Percentiles rank a stretch among this genome's conserved stretches.
Evolutionary conservation across 192 early-diverging fungal genomes (phyloP).

Genomic region (Chytriomyces sp.): DNA sequence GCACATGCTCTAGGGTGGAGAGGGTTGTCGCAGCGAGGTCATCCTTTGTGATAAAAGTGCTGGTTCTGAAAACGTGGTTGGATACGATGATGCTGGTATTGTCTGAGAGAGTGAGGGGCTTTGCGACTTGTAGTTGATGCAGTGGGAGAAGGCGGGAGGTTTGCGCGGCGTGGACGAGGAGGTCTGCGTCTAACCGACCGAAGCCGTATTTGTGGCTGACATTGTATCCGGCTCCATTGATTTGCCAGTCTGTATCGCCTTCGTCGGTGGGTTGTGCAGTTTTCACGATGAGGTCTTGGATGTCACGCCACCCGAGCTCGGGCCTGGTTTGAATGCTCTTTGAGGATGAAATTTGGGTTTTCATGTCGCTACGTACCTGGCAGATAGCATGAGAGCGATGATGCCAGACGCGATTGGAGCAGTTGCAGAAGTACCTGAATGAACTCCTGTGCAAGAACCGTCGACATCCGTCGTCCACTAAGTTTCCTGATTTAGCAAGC

Average conservation of each 20-base stretch:
- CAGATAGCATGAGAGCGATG: slow-evolving; percentile 80
- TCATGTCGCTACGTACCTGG: slow-evolving; percentile 45
- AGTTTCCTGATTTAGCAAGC: not conserved
- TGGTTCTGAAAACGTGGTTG: not conserved
- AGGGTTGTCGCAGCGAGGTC: slow-evolving; percentile 30
- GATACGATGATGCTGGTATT: not conserved
- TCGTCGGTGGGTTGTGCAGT: slow-evolving; percentile 72
- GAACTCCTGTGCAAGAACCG: slow-evolving; percentile 70
- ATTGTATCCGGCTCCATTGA: slow-evolving; percentile 67
- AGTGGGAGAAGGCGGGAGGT: slow-evolving; percentile 51
- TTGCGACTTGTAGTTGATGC: slow-evolving; percentile 57
- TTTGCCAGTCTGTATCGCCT: slow-evolving; percentile 73
- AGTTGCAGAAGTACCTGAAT: slow-evolving; percentile 94
- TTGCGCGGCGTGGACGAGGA: slow-evolving; percentile 77
- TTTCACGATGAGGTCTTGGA: slow-evolving; percentile 83
- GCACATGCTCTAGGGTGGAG: slow-evolving; percentile 79
- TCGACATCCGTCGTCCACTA: slow-evolving; percentile 86
- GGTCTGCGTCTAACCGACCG: slow-evolving; percentile 82
- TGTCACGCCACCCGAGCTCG: slow-evolving; percentile 90
- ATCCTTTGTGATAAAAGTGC: not conserved
- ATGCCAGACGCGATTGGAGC: slow-evolving; percentile 92
- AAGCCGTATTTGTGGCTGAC: slow-evolving; percentile 95
- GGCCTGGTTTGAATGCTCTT: slow-evolving; percentile 57
- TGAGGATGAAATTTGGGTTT: not conserved
- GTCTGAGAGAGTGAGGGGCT: slow-evolving; percentile 39